Evolutionary conservation across 768 basidiomycete species (phyloP), one percentile per base, ranked within the genome.

Genomic region (Boletus subparvulus): DNA sequence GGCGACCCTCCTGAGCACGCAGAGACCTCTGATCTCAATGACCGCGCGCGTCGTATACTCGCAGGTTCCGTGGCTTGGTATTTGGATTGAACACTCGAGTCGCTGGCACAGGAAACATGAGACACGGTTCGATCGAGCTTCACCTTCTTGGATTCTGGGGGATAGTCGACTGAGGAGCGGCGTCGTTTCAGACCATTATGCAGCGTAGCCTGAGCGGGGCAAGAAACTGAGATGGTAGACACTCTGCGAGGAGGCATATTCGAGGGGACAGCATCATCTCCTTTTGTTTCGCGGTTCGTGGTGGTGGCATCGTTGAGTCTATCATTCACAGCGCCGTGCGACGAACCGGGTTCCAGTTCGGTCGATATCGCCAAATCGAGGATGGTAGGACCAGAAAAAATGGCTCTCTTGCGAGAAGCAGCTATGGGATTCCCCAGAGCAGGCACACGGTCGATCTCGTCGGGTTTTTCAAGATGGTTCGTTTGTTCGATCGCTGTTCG

Each of bases 21-120:
- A 40, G 71, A 64, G 7, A 44, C 6, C 3, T 72, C 65, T 5
- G 77, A 75, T 17, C 68, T 66, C 46, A 80, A 52, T 3, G 77
- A 78, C 17, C 63, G 67, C 0, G 77, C 78, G 26, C 77, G 72
- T 39, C 79, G 72, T 12, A 78, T 19, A 52, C 78, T 79, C 0
- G 77, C 79, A 24, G 76, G 73, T 6, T 65, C 59, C 28, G 58
- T 70, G 4, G 75, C 72, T 19, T 65, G 52, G 24, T 65, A 72
- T 36, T 28, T 46, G 13, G 47, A 36, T 45, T 47, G 47, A 28
- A 26, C 28, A n/a, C 26, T 52, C 35, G 41, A 16, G 1, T 50
- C n/a, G 16, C 48, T 54, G 28, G 46, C 24, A 5, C 50, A 30
- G 6, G 51, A 47, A 3, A 56, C 19, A 39, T 39, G 49, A 8